These are phyloP conservation scores for Sordariomycetes sp. DNA, from an alignment of 2,329 filamentous ascomycete genomes.

Conservation along the genomic window DNA sequence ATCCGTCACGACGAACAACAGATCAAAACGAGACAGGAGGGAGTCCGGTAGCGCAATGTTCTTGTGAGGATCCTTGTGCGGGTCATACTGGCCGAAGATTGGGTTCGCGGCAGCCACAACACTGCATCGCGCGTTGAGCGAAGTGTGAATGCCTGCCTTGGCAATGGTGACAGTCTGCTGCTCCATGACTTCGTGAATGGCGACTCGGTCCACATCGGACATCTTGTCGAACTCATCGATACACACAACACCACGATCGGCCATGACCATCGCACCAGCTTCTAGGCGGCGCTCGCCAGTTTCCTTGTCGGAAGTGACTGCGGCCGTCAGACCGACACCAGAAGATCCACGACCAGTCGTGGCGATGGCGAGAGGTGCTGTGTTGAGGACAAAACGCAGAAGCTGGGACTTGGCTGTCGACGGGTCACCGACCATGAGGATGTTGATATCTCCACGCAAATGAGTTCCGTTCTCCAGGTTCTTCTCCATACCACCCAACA, in stretches of 20 bases:
- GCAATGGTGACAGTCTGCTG: conserved; percentile 99
- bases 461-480: conserved; percentile 97
- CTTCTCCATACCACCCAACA: conserved; percentile 94
- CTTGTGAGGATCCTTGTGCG: conserved; percentile 96
- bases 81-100: conserved; percentile 96
- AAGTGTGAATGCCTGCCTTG: conserved; percentile 97
- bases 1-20: conserved; percentile 94
- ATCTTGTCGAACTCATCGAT: conserved; percentile 99
- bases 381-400: conserved; percentile 93
- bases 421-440: conserved; percentile 97
- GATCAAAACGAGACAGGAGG: conserved; percentile 93
- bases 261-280: conserved; percentile 97
- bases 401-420: conserved; percentile 99
- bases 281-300: conserved; percentile 91
- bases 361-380: conserved; percentile 89
- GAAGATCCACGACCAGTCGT: conserved; percentile 96
- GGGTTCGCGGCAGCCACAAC: conserved; percentile 95
- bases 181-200: conserved; percentile 99
- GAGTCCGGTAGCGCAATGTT: conserved; percentile 98
- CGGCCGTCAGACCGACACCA: conserved; percentile 93
- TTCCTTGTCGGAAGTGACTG: conserved; percentile 94
- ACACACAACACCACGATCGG: conserved; percentile 92
- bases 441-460: conserved; percentile 96
- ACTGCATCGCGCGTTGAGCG: conserved; percentile 90
- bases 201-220: conserved; percentile 95